Percentiles rank a stretch among this genome's conserved stretches.
phyloP scores from a whole-genome alignment of 2,329 filamentous ascomycete species.

The Pseudogymnoascus sp. region DNA sequence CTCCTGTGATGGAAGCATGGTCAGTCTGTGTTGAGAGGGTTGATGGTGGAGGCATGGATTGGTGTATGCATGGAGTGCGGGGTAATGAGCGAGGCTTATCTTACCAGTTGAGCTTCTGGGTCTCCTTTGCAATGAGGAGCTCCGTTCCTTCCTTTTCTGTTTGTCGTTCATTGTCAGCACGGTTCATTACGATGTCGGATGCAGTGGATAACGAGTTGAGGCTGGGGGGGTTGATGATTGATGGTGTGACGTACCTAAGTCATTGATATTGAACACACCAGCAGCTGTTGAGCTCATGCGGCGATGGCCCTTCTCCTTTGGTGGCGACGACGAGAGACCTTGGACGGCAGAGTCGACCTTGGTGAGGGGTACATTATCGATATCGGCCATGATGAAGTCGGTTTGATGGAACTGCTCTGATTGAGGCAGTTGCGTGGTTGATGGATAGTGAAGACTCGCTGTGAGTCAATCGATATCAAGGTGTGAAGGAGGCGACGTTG shows the following conservation, averaged over 20 bases:
- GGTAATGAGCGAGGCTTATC: neutral
- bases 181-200: constrained; percentile 27
- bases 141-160: constrained; percentile 67
- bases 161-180: constrained; percentile 12
- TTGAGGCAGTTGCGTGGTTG: neutral
- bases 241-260: constrained; percentile 59
- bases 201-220: neutral
- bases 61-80: neutral
- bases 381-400: constrained; percentile 42
- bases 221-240: neutral
- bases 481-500: neutral
- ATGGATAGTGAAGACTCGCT: neutral
- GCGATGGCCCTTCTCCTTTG: constrained; percentile 57
- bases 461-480: neutral
- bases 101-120: constrained; percentile 82
- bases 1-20: constrained; percentile 56
- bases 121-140: constrained; percentile 69
- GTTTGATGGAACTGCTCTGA: neutral
- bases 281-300: constrained; percentile 66
- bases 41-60: neutral
- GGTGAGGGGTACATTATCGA: constrained; percentile 50
- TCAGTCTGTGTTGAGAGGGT: neutral
- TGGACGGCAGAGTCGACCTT: constrained; percentile 91
- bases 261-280: constrained; percentile 74
- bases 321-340: constrained; percentile 62